Evolutionary conservation across 2,329 filamentous ascomycete genomes (phyloP), one percentile per base, ranked within the genome.

Genomic region (Alternaria brassicicola): DNA sequence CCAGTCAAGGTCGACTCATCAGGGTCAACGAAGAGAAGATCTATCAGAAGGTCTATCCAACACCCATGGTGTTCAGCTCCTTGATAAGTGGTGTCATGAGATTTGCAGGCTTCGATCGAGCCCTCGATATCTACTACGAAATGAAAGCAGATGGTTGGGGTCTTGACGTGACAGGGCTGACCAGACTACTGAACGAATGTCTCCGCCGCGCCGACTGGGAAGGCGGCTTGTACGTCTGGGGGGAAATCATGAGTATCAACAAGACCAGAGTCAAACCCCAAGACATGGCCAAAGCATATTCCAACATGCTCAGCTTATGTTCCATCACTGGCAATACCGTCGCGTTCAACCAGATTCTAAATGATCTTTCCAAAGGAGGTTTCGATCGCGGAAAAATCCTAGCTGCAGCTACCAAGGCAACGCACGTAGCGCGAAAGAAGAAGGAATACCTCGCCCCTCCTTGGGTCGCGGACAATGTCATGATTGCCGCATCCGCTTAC

Each of bases 141-240:
- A 79, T 82, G 76, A 76, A 77, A 15, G 59, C 68, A 6, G 77
- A 82, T 46, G 80, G 80, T 38, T 83, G 80, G 80, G 79, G 80
- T 9, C 66, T 82, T 8, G 77, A 78, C 52, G 70, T 79, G 36
- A 62, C 64, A 12, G 77, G 76, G 3, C 68, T 82, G 5, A 73
- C 67, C 1, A 69, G 74, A 13, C 68, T 83, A 31, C 68, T 83
- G 36, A 65, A 68, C 9, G 76, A 81, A 53, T 81, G 80, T 61
- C 72, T 78, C 6, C 66, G 71, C 5, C 68, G 75, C 9, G 61
- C 66, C 10, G 79, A 82, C 53, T 68, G 72, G 73, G 59, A 73
- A 42, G 68, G 68, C 12, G 74, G 72, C 2, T 49, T 72, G 13
- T 73, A 76, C 19, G 65, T 82, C 1, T 83, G 80, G 81, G 65